Evolutionary conservation across 768 basidiomycete genomes (phyloP).

Genomic region (Tephrocybe sp.): DNA sequence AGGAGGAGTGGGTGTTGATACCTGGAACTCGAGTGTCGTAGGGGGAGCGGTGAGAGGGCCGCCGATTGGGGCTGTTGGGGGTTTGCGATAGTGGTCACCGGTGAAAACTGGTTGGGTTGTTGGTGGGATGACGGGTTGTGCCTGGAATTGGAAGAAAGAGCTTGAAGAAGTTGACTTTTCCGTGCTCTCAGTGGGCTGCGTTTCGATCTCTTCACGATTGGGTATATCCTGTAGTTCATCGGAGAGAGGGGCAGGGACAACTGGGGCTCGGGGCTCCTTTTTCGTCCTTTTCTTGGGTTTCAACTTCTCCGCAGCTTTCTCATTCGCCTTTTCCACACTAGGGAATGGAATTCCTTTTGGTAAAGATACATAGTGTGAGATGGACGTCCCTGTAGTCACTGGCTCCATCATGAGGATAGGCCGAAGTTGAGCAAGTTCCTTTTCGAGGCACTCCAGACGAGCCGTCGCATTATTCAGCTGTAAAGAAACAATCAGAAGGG

Average conservation of each 20-base stretch:
- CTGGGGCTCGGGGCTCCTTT: conserved; percentile 18
- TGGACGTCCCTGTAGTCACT: conserved; percentile 24
- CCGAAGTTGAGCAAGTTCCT: conserved; percentile 62
- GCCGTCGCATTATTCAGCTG: conserved; percentile 61
- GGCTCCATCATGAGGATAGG: conserved; percentile 72
- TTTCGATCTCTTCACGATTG: not conserved
- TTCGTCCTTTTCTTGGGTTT: conserved; percentile 24
- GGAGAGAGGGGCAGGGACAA: conserved; percentile 7
- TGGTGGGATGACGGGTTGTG: conserved; percentile 9
- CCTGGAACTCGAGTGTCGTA: conserved; percentile 21
- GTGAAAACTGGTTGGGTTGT: conserved; percentile 15
- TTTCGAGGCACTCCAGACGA: conserved; percentile 56
- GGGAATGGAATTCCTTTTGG: conserved; percentile 26
- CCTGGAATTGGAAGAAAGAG: conserved; percentile 22
- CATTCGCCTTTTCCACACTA: conserved; percentile 14
- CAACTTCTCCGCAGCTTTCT: conserved; percentile 17
- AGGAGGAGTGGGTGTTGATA: conserved; percentile 5
- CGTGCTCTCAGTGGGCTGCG: conserved; percentile 6
- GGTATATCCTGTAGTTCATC: conserved; percentile 9
- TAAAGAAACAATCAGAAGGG: conserved; percentile 3
- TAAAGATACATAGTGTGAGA: conserved; percentile 21
- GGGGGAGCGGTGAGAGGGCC: conserved; percentile 20
- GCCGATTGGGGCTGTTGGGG: conserved; percentile 12
- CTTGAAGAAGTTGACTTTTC: conserved; percentile 12
- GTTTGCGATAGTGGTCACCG: conserved; percentile 24